Evolutionary conservation across 1,284 basidiomycete species (phyloP), one percentile per base, ranked within the genome.

Genomic region (Volvariella surrecta): DNA sequence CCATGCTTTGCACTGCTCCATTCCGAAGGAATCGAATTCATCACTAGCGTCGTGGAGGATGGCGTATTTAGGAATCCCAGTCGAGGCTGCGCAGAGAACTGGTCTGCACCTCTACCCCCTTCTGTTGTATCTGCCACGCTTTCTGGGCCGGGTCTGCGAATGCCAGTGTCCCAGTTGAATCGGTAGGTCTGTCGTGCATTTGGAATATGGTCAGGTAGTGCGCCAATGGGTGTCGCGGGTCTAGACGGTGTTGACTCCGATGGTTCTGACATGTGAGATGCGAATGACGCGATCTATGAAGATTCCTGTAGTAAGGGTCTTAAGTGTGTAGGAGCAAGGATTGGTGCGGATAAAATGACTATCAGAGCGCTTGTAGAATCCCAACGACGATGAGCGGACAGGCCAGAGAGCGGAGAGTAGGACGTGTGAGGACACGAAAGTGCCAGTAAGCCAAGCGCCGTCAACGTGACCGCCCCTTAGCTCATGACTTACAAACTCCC

Each of bases 1-100:
- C 85, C 84, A 54, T 84, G 79, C 35, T 70, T 76, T n/a, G 81
- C 66, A 55, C 82, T 85, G 51, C 82, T 85, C 84, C 85, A 89
- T 55, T 82, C 75, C n/a, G 65, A 53, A 0, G 76, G 73, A 37
- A 84, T 56, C 16, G 71, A 58, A 39, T 66, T 62, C 20, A 66
- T 52, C 1, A 66, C 59, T 30, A 78, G 60, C 37, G 62, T 61
- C 15, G 63, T 52, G 1, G 64, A 54, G 2, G 70, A 63, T 16
- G 67, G 64, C 11, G 64, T 57, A 51, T 68, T 68, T 48, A 71
- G 58, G 52, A 68, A 60, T 39, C 68, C 67, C 19, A 76, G 57
- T 44, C 58, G 60, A 30, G 68, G 67, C 34, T 57, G 59, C 13
- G 60, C 55, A 20, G 63, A 61, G 55, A 79, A 75, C 52, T 76